A percentile compares a stretch with the other conserved stretches of the same genome.
Conservation (phyloP, 2,329 filamentous ascomycete species). For the Aureobasidium uvarum region DNA sequence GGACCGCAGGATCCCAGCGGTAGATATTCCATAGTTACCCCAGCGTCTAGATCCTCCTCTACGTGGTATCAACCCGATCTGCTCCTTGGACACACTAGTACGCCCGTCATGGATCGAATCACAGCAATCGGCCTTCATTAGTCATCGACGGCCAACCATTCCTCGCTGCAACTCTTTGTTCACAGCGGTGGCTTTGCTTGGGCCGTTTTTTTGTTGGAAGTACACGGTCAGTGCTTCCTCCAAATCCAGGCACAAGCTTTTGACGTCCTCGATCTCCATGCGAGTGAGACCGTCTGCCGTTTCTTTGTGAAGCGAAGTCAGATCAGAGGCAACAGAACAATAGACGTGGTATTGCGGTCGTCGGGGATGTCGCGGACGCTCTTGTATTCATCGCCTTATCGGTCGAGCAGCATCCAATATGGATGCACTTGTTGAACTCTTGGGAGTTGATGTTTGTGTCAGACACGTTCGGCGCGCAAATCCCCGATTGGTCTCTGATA, state of each 20-base stretch:
- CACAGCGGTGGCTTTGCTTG: slow-evolving; percentile 18
- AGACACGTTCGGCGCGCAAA: slow-evolving; percentile 8
- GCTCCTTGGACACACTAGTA: slow-evolving; percentile 23
- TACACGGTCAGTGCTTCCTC: slow-evolving; percentile 19
- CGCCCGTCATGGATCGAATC: slow-evolving; percentile 25
- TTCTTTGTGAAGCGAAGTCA: not conserved
- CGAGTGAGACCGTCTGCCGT: not conserved
- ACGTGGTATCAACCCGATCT: slow-evolving; percentile 9
- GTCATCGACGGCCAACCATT: slow-evolving; percentile 24
- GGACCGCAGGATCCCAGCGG: not conserved
- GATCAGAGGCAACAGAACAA: not conserved
- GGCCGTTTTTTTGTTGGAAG: slow-evolving; percentile 27
- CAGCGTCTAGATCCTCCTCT: slow-evolving; percentile 11
- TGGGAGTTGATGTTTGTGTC: not conserved
- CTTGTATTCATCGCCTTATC: not conserved
- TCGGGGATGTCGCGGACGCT: not conserved
- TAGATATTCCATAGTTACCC: slow-evolving; percentile 10
- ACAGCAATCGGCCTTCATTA: slow-evolving; percentile 17
- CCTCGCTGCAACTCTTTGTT: slow-evolving; percentile 9
- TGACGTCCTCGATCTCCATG: slow-evolving; percentile 19
- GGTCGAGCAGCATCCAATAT: no score
- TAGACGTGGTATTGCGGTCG: not conserved
- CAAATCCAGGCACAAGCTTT: slow-evolving; percentile 12
- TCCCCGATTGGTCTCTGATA: slow-evolving; percentile 8
- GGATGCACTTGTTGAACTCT: not conserved